Evolutionary conservation across 768 basidiomycete genomes (phyloP), one percentile per base, ranked within the genome.

Genomic region (Daedaleopsis sinensis): DNA sequence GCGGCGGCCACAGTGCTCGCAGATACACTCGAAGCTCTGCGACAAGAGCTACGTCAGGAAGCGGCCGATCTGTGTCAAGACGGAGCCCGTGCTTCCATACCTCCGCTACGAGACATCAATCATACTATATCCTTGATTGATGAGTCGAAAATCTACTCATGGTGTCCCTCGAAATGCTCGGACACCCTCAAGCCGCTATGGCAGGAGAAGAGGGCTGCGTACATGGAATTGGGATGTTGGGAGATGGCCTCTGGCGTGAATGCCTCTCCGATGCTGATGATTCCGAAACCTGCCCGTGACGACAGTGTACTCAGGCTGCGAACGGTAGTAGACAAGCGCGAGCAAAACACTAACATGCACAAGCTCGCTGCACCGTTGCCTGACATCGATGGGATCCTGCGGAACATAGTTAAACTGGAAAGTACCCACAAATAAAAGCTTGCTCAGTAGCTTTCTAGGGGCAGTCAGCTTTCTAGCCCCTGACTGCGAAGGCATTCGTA

Each of bases 401-500:
- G 58, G 0, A 62, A 60, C n/a, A 59, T 72, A 6, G 49, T 62
- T 0, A 16, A 47, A 37, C 38, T 79, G 44, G 73, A 72, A 71
- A 47, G 46, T 47, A 13, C 70, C 71, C 1, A 68, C 68, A 1
- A 67, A 50, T 24, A 53, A 59, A 70, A 12, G 72, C 71, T 54
- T 74, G 11, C 52, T 77, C 8, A 32, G 24, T 1, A 67, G 72
- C 1, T 78, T 78, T 55, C 42, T 76, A 0, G 76, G 77, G 0
- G 57, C 75, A 1, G 77, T 75, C 0, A 73, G 75, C 0, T 78
- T 68, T 55, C 50, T 62, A 1, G 67, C 69, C 0, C 52, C 52
- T 3, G 64, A 64, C 35, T 61, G 61, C 36, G 19, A 42, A 19
- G 61, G 47, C 5, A 58, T 70, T 8, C 3, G 18, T 2, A 10